Percentiles rank a stretch among this genome's conserved stretches.
Conservation (phyloP, 192 early-diverging fungal species). For the Pilobolus umbonatus region DNA sequence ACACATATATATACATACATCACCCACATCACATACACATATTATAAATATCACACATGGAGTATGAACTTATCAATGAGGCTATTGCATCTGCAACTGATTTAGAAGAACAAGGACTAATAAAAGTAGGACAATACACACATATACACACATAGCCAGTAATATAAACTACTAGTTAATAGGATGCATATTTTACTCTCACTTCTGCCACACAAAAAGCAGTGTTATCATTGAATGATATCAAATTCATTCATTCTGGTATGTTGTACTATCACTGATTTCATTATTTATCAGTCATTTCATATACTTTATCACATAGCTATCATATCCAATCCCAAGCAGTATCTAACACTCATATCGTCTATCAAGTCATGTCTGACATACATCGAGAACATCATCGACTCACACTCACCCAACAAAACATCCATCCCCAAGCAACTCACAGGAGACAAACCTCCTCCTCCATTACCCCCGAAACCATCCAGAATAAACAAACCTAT, state of each 20-base stretch:
- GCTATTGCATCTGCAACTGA: conserved; percentile 18
- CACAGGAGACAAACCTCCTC: conserved; percentile 24
- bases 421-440: conserved; percentile 3
- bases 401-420: conserved; percentile 19
- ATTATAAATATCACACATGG: no score
- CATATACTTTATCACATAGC: conserved; percentile 6
- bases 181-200: conserved; percentile 56
- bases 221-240: conserved; percentile 40
- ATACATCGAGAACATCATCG: conserved; percentile 25
- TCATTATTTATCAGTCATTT: neutral
- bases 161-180: neutral
- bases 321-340: conserved; percentile 25
- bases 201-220: conserved; percentile 39
- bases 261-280: conserved; percentile 15
- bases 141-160: neutral
- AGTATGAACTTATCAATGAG: no score
- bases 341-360: conserved; percentile 17
- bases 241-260: conserved; percentile 58
- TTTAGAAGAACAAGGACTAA: conserved; percentile 25
- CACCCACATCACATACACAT: no score
- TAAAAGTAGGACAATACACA: conserved; percentile 16
- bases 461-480: conserved; percentile 53
- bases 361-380: conserved; percentile 25
- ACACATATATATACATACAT: no score
- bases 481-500: conserved; percentile 44